Conservation (phyloP, 2,329 filamentous ascomycete species). For the Beauveria caledonica region DNA sequence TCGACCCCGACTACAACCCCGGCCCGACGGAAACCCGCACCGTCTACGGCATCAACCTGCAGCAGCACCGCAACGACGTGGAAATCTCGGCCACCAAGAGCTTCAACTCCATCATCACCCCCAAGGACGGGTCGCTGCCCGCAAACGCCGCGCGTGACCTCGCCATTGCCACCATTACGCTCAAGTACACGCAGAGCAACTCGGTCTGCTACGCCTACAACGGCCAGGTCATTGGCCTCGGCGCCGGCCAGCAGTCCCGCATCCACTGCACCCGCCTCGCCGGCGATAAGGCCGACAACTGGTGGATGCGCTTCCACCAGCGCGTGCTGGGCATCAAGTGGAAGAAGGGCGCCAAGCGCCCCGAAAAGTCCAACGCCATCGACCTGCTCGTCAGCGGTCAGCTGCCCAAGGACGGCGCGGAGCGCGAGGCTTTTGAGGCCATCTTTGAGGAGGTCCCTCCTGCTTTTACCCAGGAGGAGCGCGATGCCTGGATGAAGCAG, state of each 20-base stretch:
- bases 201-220: slow-evolving; percentile 95
- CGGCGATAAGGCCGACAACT: slow-evolving; percentile 97
- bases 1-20: slow-evolving; percentile 80
- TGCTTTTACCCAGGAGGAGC: slow-evolving; percentile 76
- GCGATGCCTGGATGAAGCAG: slow-evolving; percentile 76
- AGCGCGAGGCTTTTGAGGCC: slow-evolving; percentile 78
- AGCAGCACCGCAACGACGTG: slow-evolving; percentile 89
- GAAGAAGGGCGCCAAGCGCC: slow-evolving; percentile 94
- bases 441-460: slow-evolving; percentile 84
- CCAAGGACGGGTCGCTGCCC: slow-evolving; percentile 70
- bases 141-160: slow-evolving; percentile 81
- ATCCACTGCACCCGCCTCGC: slow-evolving; percentile 98
- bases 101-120: slow-evolving; percentile 72
- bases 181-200: slow-evolving; percentile 99
- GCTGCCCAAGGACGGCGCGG: slow-evolving; percentile 72
- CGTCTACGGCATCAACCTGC: slow-evolving; percentile 81
- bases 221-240: slow-evolving; percentile 87
- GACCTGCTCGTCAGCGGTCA: slow-evolving; percentile 89
- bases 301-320: slow-evolving; percentile 98
- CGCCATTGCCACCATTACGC: slow-evolving; percentile 88
- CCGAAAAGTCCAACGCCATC: slow-evolving; percentile 97
- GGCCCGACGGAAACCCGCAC: slow-evolving; percentile 75
- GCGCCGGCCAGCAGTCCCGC: slow-evolving; percentile 91
- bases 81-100: slow-evolving; percentile 69
- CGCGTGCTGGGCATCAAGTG: slow-evolving; percentile 82